Conservation (phyloP, 495 filamentous ascomycete species). For the Trichoderma asperelloides region DNA sequence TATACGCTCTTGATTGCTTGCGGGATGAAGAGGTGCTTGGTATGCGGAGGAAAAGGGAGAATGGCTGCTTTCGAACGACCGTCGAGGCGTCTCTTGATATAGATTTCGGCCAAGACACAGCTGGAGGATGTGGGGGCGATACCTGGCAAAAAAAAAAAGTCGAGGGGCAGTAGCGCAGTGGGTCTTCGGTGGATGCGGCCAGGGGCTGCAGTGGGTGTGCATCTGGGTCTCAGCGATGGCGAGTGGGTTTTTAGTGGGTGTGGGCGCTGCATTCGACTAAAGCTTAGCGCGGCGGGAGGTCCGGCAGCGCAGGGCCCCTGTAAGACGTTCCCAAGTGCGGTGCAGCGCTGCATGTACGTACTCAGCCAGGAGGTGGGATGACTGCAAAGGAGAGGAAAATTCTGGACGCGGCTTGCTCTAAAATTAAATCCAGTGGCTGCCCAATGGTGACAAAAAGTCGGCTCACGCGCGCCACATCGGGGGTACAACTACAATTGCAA, state of each 20-base stretch:
- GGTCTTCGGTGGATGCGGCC: background rate
- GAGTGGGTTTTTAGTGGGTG: slow-evolving; percentile 4
- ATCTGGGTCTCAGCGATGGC: slow-evolving; percentile 7
- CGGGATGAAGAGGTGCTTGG: background rate
- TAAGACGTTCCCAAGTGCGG: too few species aligned
- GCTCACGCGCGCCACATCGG: background rate
- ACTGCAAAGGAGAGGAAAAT: too few species aligned
- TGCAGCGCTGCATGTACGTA: background rate
- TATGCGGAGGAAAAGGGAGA: slow-evolving; percentile 3
- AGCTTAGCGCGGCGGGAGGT: slow-evolving; percentile 7
- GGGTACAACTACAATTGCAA: background rate
- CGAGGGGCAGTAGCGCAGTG: background rate
- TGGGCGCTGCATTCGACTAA: slow-evolving; percentile 3
- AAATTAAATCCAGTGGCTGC: background rate
- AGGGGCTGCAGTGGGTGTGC: background rate
- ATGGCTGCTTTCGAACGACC: background rate
- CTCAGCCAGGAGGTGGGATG: background rate
- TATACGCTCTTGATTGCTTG: background rate
- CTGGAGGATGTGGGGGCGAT: background rate
- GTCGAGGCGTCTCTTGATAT: slow-evolving; percentile 6
- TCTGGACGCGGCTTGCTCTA: background rate
- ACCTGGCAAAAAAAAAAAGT: slow-evolving; percentile 2
- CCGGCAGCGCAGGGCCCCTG: background rate
- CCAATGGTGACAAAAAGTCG: background rate
- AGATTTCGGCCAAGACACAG: background rate